A percentile compares a stretch with the other conserved stretches of the same genome.
Evolutionary conservation across 2,329 filamentous ascomycete genomes (phyloP).

Genomic region (Diaporthe aspalathi): DNA sequence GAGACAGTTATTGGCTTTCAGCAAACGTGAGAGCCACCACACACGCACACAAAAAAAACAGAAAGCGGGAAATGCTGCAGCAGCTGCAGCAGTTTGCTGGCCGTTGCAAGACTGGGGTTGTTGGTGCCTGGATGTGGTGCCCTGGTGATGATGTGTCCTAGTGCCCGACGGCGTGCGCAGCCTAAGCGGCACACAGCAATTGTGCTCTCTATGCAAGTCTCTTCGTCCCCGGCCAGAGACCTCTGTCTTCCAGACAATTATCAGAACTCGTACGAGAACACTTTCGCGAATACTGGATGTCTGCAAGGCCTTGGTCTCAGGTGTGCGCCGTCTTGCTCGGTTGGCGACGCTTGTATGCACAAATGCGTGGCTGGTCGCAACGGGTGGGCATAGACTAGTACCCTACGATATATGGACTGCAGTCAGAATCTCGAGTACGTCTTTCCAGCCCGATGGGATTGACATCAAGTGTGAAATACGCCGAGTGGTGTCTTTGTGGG

Average conservation of each 20-base stretch:
- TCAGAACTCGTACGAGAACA: not conserved
- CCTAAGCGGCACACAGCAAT: conserved; percentile 9
- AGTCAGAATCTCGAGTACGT: conserved; percentile 24
- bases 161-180: conserved; percentile 17
- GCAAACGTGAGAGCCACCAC: conserved; percentile 23
- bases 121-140: conserved; percentile 37
- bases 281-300: not conserved
- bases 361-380: not conserved
- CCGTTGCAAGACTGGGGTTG: conserved; percentile 8
- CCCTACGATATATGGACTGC: conserved; percentile 11
- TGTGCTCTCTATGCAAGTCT: not conserved
- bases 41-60: not conserved
- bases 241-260: not conserved
- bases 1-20: conserved; percentile 38
- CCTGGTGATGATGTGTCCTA: conserved; percentile 26
- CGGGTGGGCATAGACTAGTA: not conserved
- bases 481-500: not conserved
- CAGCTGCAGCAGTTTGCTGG: conserved; percentile 26
- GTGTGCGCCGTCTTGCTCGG: not conserved
- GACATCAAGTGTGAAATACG: not conserved
- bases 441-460: not conserved
- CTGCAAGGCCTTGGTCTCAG: not conserved
- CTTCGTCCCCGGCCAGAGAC: conserved; percentile 14
- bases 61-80: conserved; percentile 23
- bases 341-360: not conserved